phyloP scores from a whole-genome alignment of 257 asterid species.

The Paulownia fortunei region DNA sequence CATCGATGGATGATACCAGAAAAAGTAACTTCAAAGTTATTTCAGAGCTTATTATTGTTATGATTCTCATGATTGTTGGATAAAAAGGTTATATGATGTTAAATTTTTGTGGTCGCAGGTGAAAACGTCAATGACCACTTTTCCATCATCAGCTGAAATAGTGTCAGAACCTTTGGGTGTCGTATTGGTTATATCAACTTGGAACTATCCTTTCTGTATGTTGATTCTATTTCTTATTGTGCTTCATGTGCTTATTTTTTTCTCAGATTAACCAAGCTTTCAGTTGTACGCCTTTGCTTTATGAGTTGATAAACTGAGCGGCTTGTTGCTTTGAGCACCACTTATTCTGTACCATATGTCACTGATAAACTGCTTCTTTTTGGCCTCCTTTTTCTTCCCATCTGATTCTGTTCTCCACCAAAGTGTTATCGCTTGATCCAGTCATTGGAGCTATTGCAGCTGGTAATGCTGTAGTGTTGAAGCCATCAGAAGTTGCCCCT shows the following conservation, averaged over 20 bases:
- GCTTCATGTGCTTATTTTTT: neutral
- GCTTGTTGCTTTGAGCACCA: neutral
- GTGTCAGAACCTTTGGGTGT: conserved; percentile 87
- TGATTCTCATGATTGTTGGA: neutral
- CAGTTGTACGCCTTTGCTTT: neutral
- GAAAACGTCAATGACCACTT: conserved; percentile 65
- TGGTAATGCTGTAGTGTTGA: too few species aligned
- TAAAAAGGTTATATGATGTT: neutral
- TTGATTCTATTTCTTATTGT: conserved; percentile 21
- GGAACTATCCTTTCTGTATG: conserved; percentile 94
- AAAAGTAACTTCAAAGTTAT: conserved; percentile 46
- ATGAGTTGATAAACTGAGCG: neutral
- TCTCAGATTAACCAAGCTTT: neutral
- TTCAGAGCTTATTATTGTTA: neutral
- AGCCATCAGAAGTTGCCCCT: too few species aligned
- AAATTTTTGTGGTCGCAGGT: conserved; percentile 51
- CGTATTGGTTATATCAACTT: conserved; percentile 73
- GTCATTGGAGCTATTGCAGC: too few species aligned
- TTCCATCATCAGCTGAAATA: conserved; percentile 82
- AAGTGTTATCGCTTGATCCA: too few species aligned
- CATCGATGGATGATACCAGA: conserved; percentile 81
- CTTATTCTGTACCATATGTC: neutral
- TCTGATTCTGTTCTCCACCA: too few species aligned
- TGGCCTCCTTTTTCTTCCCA: conserved; percentile 6
- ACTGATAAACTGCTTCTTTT: conserved; percentile 6